These are phyloP conservation scores for Alloascoidea africana DNA, from an alignment of 805 yeast genomes.

Conservation along the genomic window DNA sequence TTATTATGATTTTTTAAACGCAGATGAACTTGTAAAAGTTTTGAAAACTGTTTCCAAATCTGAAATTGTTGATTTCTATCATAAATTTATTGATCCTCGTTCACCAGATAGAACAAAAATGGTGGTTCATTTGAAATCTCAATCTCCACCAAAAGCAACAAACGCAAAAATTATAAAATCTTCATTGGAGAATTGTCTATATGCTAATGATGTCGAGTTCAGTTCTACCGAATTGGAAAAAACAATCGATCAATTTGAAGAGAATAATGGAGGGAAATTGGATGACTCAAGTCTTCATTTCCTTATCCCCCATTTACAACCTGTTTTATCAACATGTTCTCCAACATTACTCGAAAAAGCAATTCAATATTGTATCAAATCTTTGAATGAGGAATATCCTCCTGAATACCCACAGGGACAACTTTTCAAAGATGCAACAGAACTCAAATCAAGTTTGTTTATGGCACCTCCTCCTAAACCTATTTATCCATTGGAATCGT, in stretches of 20 bases:
- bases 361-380: slow-evolving; percentile 5
- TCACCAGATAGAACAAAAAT: slow-evolving; percentile 24
- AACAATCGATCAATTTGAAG: slow-evolving; percentile 5
- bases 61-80: slow-evolving; percentile 43
- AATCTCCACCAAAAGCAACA: slow-evolving; percentile 12
- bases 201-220: slow-evolving; percentile 9
- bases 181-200: slow-evolving; percentile 14
- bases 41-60: slow-evolving; percentile 36
- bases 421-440: slow-evolving; percentile 27
- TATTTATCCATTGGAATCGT: slow-evolving; percentile 10
- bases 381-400: slow-evolving; percentile 11
- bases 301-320: not conserved
- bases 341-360: too few relatives aligned
- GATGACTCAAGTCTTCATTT: not conserved
- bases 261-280: slow-evolving; percentile 1
- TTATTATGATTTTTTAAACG: slow-evolving; percentile 56
- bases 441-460: slow-evolving; percentile 38
- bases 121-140: slow-evolving; percentile 52
- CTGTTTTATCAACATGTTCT: too few relatives aligned
- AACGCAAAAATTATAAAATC: slow-evolving; percentile 13
- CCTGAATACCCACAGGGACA: slow-evolving; percentile 33
- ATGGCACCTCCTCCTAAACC: slow-evolving; percentile 55
- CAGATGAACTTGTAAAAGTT: slow-evolving; percentile 38
- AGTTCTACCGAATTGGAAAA: slow-evolving; percentile 4
- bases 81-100: slow-evolving; percentile 24